Base-by-base conservation (phyloP, 2,329 filamentous ascomycete genomes). In the Aspergillus amoenus region DNA sequence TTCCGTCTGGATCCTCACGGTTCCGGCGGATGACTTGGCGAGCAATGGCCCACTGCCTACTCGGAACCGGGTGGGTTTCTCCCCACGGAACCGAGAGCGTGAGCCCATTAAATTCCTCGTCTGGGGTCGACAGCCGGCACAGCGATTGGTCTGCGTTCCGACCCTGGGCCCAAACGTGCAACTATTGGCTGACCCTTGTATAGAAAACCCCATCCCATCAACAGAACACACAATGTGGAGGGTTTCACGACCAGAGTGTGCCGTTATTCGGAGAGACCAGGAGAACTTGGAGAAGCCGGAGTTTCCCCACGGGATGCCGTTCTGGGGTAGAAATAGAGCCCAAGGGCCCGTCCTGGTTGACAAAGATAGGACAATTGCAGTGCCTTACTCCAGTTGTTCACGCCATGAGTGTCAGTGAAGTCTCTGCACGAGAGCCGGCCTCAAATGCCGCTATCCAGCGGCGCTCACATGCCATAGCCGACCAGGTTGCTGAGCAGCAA, bases 391-490 rank as follows among this genome's bases (percentile, higher is more conserved):
- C 9, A 22, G 24, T 34, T 43, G 24, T 22, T 43, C 8, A 21
- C 48, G 21, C 34, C 5, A 52, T 52, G 49, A 22, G 15, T 8
- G 49, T 8, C 43, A 58, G 45, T 8, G 50, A 53, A 47, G 42
- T 45, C 9, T 34, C 39, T 13, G 42, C 46, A 11, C 49, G 17
- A 5, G 12, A 43, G 7, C 17, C 37, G 8, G 42, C 42, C 8
- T 61, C 60, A 34, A 63, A 58, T 56, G 64, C 56, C 12, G 61
- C 60, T 22, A 61, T 68, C 41, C 55, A 58, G 37, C 59, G 66
- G 4, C 64, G 66, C 13, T 61, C 67, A 11, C 60, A 60, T 7
- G 62, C 66, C 8, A 63, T 71, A 13, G 65, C 65, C 34, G 50
- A 32, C 18, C 64, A 66, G 32, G 63, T 62, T n/a, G 59, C 54